A percentile compares a stretch with the other conserved stretches of the same genome.
Conservation (phyloP, 192 early-diverging fungal genomes). For the Cladochytrium replicatum region DNA sequence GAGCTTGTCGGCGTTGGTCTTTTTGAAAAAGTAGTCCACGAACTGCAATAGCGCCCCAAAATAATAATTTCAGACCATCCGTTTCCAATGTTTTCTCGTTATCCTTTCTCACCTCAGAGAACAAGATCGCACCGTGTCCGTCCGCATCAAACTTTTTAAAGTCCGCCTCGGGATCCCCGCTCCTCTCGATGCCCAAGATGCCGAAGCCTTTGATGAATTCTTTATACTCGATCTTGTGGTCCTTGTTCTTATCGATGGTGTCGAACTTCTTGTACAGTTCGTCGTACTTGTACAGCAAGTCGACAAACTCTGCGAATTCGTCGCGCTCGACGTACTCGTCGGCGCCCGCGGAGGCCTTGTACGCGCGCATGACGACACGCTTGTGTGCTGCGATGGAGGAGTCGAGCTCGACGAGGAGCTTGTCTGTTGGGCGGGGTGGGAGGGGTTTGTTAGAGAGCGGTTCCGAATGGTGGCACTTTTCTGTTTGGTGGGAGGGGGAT, state of each 20-base stretch:
- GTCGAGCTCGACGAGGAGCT: neutral
- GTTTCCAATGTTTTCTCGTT: no score
- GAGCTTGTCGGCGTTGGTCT: no score
- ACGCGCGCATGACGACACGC: conserved; percentile 1
- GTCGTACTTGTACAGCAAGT: conserved; percentile 2
- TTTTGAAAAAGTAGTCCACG: no score
- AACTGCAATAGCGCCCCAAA: no score
- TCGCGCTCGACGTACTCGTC: neutral
- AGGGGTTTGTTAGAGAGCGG: no score
- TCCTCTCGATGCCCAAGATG: neutral
- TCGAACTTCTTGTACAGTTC: conserved; percentile 1
- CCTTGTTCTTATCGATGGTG: conserved; percentile 1
- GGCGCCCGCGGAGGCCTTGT: neutral
- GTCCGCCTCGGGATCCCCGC: neutral
- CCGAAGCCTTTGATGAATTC: neutral
- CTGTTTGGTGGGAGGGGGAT: no score
- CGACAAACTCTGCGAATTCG: conserved; percentile 4
- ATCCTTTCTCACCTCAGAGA: neutral
- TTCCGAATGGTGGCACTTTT: no score
- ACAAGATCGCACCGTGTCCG: neutral
- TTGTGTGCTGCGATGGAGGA: neutral
- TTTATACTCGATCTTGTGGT: neutral
- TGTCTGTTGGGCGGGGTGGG: no score
- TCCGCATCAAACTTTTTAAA: neutral
- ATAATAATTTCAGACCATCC: no score